These are phyloP conservation scores for Linum lewisii DNA, from an alignment of 345 rosid genomes.

Conservation along the genomic window DNA sequence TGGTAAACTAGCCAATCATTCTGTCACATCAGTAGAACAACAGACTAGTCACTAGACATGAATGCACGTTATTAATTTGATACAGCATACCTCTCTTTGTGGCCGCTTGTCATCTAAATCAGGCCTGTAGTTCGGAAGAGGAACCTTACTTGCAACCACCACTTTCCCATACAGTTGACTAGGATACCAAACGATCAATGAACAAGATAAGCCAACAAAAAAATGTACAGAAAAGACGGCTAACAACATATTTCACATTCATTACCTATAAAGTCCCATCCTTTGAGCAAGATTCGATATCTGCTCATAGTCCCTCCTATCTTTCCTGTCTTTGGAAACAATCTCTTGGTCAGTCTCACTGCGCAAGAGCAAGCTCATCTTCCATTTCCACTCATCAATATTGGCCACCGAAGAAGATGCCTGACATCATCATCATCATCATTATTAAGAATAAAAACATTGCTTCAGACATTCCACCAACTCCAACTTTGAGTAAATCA, in stretches of 20 bases:
- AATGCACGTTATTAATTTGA: conserved; percentile 11
- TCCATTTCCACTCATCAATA: conserved; percentile 98
- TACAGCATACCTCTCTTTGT: conserved; percentile 76
- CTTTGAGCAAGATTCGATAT: conserved; percentile 74
- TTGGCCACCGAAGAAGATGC: conserved; percentile 93
- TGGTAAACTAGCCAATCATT: not conserved
- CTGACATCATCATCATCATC: conserved; percentile 24
- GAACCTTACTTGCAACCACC: conserved; percentile 91
- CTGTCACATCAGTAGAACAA: not conserved
- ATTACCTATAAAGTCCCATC: conserved; percentile 89
- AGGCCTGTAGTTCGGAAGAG: conserved; percentile 93
- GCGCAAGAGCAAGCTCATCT: conserved; percentile 62
- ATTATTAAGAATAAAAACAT: not conserved
- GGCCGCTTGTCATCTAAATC: conserved; percentile 99
- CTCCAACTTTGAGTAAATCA: not conserved
- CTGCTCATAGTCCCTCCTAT: conserved; percentile 93
- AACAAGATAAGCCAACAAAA: not conserved
- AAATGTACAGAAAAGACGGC: not conserved
- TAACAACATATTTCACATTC: not conserved
- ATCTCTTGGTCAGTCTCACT: conserved; percentile 76
- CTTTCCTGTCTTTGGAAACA: conserved; percentile 80
- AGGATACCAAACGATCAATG: conserved; percentile 7
- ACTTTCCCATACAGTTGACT: conserved; percentile 92
- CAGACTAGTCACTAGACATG: not conserved
- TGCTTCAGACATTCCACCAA: not conserved